These are phyloP conservation scores for Trifolium dubium DNA, from an alignment of 306 rosid genomes.

Conservation along the genomic window DNA sequence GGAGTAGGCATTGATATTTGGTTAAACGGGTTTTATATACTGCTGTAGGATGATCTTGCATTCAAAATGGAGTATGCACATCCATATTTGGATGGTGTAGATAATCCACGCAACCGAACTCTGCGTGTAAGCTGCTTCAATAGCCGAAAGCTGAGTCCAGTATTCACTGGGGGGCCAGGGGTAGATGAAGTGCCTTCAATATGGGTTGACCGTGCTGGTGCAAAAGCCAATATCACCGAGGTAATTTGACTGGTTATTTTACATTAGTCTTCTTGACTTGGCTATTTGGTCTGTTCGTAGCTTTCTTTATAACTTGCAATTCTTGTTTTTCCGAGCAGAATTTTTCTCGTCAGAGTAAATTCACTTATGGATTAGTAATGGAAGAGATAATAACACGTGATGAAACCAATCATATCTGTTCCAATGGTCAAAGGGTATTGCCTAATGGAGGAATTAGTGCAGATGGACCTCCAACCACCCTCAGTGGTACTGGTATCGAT, in stretches of 20 bases:
- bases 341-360: slow-evolving; percentile 95
- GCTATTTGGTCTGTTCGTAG: slow-evolving; percentile 11
- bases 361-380: slow-evolving; percentile 94
- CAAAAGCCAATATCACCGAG: slow-evolving; percentile 90
- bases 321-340: slow-evolving; percentile 59
- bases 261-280: slow-evolving; percentile 2
- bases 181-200: slow-evolving; percentile 98
- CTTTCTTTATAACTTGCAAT: slow-evolving; percentile 1
- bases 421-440: slow-evolving; percentile 82
- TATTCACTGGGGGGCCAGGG: slow-evolving; percentile 97
- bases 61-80: slow-evolving; percentile 93
- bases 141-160: slow-evolving; percentile 95
- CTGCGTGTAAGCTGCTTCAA: slow-evolving; percentile 94
- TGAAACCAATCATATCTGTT: slow-evolving; percentile 86
- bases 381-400: slow-evolving; percentile 96
- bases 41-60: slow-evolving; percentile 85
- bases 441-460: slow-evolving; percentile 95
- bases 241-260: slow-evolving; percentile 44
- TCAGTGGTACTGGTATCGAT: slow-evolving; percentile 93
- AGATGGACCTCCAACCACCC: slow-evolving; percentile 99
- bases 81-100: slow-evolving; percentile 92
- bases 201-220: slow-evolving; percentile 96
- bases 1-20: slow-evolving; percentile 2
- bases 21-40: slow-evolving; percentile 30
- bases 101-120: slow-evolving; percentile 70